Percentiles rank a stretch among this genome's conserved stretches.
phyloP scores from a whole-genome alignment of 176 grass and related monocot genomes.

The Eragrostis nindensis region DNA sequence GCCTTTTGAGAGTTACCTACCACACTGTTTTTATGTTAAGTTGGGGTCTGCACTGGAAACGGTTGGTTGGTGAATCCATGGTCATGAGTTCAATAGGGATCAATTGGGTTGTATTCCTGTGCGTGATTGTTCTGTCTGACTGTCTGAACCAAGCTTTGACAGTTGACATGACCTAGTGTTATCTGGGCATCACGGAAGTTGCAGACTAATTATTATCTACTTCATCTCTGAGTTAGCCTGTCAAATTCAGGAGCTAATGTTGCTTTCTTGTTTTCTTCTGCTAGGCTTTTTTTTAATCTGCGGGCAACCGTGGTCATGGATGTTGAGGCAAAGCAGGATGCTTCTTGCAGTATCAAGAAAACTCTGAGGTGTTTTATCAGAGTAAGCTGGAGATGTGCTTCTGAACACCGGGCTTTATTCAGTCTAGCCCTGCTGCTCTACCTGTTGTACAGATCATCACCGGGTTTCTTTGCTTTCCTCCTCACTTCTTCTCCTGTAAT shows the following conservation, averaged over 20 bases:
- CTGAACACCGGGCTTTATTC: conserved; percentile 49
- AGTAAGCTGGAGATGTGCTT: conserved; percentile 52
- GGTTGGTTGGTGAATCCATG: background rate
- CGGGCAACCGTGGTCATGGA: conserved; percentile 18
- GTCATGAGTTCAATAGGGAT: background rate
- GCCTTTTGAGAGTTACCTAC: background rate
- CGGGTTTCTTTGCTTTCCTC: conserved; percentile 59
- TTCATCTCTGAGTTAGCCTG: background rate
- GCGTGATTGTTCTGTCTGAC: background rate
- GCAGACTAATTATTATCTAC: no score
- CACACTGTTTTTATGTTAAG: background rate
- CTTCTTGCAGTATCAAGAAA: conserved; percentile 33
- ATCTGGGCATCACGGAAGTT: background rate
- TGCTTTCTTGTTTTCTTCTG: conserved; percentile 5
- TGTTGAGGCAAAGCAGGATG: conserved; percentile 18
- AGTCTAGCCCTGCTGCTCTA: conserved; percentile 49
- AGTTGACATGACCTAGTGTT: background rate
- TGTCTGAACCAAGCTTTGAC: background rate
- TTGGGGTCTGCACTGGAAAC: background rate
- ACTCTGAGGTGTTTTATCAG: conserved; percentile 46
- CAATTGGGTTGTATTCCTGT: background rate
- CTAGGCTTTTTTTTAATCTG: conserved; percentile 28
- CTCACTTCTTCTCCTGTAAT: conserved; percentile 63
- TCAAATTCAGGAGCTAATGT: conserved; percentile 13
- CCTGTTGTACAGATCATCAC: conserved; percentile 59